phyloP scores from a whole-genome alignment of 306 rosid species.

The Macrotyloma uniflorum region DNA sequence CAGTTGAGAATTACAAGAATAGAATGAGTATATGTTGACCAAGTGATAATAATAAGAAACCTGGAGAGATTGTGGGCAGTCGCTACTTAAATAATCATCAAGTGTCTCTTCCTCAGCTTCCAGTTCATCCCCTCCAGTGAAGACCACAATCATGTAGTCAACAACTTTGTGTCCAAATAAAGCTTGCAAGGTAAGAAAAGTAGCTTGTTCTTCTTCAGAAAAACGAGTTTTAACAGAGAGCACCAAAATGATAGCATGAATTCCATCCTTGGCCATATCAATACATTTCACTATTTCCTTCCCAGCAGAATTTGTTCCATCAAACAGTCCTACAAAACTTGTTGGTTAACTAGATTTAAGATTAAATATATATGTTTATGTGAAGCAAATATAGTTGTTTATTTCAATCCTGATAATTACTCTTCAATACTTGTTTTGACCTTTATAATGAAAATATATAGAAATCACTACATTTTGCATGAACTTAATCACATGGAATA shows the following conservation, averaged over 20 bases:
- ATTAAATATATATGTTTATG: neutral
- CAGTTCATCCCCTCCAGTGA: neutral
- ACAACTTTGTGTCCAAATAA: neutral
- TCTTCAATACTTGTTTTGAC: too few relatives aligned
- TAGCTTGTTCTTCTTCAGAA: constrained; percentile 1
- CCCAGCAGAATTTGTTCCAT: neutral
- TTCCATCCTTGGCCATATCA: neutral
- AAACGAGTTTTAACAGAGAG: constrained; percentile 26
- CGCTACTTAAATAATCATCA: neutral
- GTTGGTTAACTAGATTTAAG: neutral
- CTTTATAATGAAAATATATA: too few relatives aligned
- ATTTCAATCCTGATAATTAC: too few relatives aligned
- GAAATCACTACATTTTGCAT: too few relatives aligned
- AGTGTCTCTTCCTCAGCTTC: neutral
- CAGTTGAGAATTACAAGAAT: too few relatives aligned
- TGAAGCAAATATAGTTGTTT: neutral
- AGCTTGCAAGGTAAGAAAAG: neutral
- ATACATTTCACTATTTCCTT: neutral
- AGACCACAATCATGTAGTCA: neutral
- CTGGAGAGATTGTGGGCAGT: neutral
- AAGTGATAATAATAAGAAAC: neutral
- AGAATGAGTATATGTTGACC: too few relatives aligned
- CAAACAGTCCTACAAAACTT: neutral
- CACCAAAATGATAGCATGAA: neutral
- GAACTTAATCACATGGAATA: too few relatives aligned